phyloP scores from a whole-genome alignment of 2,329 filamentous ascomycete genomes.

The Falciphora oryzae region DNA sequence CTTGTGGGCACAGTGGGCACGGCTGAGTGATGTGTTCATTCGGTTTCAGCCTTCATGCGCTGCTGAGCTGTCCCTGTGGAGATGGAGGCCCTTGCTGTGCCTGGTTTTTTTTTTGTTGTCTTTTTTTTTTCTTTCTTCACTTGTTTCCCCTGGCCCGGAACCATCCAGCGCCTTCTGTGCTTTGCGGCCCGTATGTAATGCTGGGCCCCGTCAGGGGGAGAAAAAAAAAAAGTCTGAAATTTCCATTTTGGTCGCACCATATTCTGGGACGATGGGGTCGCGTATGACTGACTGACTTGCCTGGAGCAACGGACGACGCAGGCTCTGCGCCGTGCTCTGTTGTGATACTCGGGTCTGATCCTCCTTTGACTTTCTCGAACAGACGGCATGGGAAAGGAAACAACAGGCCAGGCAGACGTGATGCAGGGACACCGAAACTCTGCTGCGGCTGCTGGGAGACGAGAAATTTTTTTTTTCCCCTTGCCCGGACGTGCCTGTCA shows the following conservation, averaged over 20 bases:
- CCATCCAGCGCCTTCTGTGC: neutral
- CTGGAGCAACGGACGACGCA: neutral
- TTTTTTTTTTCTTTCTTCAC: neutral
- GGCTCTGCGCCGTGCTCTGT: neutral
- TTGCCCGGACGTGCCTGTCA: neutral
- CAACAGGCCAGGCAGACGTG: too few relatives aligned
- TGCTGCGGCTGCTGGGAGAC: neutral
- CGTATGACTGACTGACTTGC: neutral
- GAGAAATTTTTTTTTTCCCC: too few relatives aligned
- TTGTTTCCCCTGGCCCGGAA: neutral
- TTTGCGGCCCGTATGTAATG: neutral
- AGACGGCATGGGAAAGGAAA: too few relatives aligned
- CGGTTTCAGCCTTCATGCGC: neutral
- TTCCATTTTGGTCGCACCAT: neutral
- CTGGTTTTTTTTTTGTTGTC: too few relatives aligned
- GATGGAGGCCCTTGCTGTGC: neutral
- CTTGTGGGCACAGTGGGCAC: neutral
- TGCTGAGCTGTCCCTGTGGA: neutral
- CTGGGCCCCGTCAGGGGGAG: too few relatives aligned
- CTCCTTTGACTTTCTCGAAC: too few relatives aligned
- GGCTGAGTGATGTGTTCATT: neutral
- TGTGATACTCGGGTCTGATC: neutral
- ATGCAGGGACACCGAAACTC: neutral
- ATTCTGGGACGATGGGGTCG: neutral
- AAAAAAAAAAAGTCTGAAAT: neutral